Percentiles rank a stretch among this genome's conserved stretches.
These are phyloP conservation scores for Rhodotorula babjevae DNA, from an alignment of 768 basidiomycete species.

Conservation along the genomic window DNA sequence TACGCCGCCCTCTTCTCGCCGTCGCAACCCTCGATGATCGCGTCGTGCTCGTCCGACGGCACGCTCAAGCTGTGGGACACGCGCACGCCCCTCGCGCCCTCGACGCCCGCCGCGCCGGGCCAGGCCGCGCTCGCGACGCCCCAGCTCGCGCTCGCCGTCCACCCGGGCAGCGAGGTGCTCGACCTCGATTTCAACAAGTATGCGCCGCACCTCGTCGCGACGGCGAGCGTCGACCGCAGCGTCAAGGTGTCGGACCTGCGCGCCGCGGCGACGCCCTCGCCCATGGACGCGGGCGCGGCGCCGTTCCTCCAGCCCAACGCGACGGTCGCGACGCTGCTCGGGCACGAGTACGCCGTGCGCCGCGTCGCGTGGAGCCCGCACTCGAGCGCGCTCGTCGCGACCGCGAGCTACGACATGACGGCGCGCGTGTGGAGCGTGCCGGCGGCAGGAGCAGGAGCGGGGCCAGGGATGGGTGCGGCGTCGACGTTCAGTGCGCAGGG, in stretches of 20 bases:
- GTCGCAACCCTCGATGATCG: conserved; percentile 73
- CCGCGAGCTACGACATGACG: conserved; percentile 89
- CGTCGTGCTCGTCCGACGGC: conserved; percentile 82
- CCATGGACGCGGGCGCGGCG: conserved; percentile 45
- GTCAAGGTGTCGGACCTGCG: conserved; percentile 81
- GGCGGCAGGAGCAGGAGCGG: neutral
- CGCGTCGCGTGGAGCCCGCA: conserved; percentile 69
- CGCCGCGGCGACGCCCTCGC: conserved; percentile 62
- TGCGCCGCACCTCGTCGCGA: conserved; percentile 68
- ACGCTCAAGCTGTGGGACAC: conserved; percentile 74
- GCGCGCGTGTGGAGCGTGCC: conserved; percentile 67
- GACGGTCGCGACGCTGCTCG: conserved; percentile 55
- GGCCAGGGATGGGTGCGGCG: neutral
- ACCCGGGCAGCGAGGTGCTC: conserved; percentile 58
- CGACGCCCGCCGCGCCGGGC: neutral
- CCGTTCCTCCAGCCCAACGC: conserved; percentile 22
- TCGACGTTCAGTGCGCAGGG: conserved; percentile 45
- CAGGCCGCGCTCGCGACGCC: conserved; percentile 22
- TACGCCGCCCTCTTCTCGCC: conserved; percentile 91
- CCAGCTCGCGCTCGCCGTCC: conserved; percentile 33
- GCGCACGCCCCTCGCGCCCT: conserved; percentile 34
- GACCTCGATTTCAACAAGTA: conserved; percentile 92
- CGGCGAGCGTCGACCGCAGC: conserved; percentile 69
- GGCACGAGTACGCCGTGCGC: conserved; percentile 85
- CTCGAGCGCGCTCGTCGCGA: conserved; percentile 46